Base-by-base conservation (phyloP, 108 stramenopile species). In the Stephanodiscus minutulus region DNA sequence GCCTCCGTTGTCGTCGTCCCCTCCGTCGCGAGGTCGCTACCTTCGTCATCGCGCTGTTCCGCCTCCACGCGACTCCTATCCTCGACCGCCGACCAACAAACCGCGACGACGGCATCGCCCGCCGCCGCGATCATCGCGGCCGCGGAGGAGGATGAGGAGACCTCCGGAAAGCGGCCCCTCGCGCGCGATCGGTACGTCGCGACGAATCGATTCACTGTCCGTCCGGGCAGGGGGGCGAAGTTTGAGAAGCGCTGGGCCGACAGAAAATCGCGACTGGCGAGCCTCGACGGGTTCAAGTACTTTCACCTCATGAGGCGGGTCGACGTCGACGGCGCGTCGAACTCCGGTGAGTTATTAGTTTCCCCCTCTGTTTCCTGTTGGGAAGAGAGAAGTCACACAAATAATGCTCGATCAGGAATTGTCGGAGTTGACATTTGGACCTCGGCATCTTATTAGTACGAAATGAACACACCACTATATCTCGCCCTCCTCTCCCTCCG, bases 221-320 rank as follows among this genome's bases (percentile, higher is more conserved):
- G 93, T 28, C 57, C 70, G 21, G 84, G 85, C 61, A 77, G 87
- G 41, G 85, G 61, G 21, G 89, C 88, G 27, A 90, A 91, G 70
- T 91, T 94, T 66, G 93, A 94, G 61, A 82, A 90, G 44, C 85
- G 95, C 43, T 96, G 95, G 95, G 93, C 95, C 8, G 88, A 86
- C 17, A 88, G 95, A 21, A 91, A 92, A 49, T 85, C 83, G 7
- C 52, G 82, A 28, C 70, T 96, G 64, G 91, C 90, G 11, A 67
- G 64, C n/a, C 73, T 96, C 18, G 78, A 84, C 9, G 95, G 95
- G 46, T 96, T 96, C 75, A 70, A 68, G n/a, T 94, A 93, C 67
- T 96, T 96, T 80, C 87, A 91, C 62, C 64, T 96, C 41, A 90
- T 96, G 91, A 71, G 91, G 35, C 61, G 91, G 17, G 92, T 92